A percentile compares a stretch with the other conserved stretches of the same genome.
phyloP scores from a whole-genome alignment of 2,329 filamentous ascomycete species.

The Aureobasidium sp. region DNA sequence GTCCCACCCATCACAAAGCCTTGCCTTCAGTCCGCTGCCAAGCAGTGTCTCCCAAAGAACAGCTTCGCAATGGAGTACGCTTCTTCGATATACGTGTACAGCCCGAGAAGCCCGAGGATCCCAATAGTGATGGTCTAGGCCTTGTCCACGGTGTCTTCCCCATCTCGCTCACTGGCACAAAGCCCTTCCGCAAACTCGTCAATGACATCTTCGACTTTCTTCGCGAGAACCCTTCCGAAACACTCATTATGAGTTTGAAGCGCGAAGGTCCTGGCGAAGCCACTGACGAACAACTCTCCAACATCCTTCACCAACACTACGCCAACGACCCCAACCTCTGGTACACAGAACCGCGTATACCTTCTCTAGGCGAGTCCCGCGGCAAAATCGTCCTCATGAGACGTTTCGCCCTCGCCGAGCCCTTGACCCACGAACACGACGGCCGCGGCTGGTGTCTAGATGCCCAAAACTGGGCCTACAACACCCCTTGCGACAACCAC shows the following conservation, averaged over 20 bases:
- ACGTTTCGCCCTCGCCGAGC: slow-evolving; percentile 56
- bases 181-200: slow-evolving; percentile 70
- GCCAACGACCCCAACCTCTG: slow-evolving; percentile 53
- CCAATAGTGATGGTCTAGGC: slow-evolving; percentile 56
- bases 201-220: slow-evolving; percentile 64
- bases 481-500: slow-evolving; percentile 68
- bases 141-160: slow-evolving; percentile 91
- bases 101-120: slow-evolving; percentile 51
- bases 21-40: slow-evolving; percentile 93
- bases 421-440: slow-evolving; percentile 29
- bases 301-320: slow-evolving; percentile 68
- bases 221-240: slow-evolving; percentile 69
- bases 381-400: slow-evolving; percentile 80
- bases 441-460: slow-evolving; percentile 53
- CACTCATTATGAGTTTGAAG: slow-evolving; percentile 80
- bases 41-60: slow-evolving; percentile 65
- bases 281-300: slow-evolving; percentile 70
- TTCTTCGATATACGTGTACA: slow-evolving; percentile 90
- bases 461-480: slow-evolving; percentile 72
- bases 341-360: slow-evolving; percentile 72
- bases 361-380: slow-evolving; percentile 68
- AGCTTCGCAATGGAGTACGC: slow-evolving; percentile 83
- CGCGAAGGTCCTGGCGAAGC: slow-evolving; percentile 78
- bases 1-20: slow-evolving; percentile 74
- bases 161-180: slow-evolving; percentile 72